phyloP scores from a whole-genome alignment of 2,329 filamentous ascomycete genomes.

The Tolypocladium guangdongense region DNA sequence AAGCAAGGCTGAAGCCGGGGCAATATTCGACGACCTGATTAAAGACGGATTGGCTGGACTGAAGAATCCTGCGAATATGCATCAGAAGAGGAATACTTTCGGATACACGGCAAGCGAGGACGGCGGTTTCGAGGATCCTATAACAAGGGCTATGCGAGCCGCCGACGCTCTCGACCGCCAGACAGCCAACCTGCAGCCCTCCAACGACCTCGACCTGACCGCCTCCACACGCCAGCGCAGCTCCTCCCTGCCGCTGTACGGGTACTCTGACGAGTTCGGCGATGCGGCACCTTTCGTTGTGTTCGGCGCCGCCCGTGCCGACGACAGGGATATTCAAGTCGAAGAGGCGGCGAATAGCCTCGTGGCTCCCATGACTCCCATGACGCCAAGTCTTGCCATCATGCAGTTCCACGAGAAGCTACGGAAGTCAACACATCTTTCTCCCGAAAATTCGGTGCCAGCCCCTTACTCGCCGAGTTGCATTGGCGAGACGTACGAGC shows the following conservation, averaged over 20 bases:
- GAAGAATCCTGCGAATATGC: constrained; percentile 10
- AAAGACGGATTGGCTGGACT: constrained; percentile 35
- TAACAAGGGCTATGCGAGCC: constrained; percentile 44
- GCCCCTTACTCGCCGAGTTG: constrained; percentile 20
- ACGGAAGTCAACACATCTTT: constrained; percentile 1
- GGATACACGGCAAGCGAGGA: not conserved
- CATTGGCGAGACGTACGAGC: constrained; percentile 20
- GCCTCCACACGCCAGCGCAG: constrained; percentile 30
- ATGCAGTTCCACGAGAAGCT: constrained; percentile 16
- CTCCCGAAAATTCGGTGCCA: constrained; percentile 10
- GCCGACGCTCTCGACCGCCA: constrained; percentile 46
- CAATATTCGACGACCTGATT: constrained; percentile 38
- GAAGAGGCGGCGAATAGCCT: constrained; percentile 4
- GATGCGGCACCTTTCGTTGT: constrained; percentile 36
- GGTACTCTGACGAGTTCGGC: constrained; percentile 29
- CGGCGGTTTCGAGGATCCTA: constrained; percentile 33
- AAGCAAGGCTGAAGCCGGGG: constrained; percentile 36
- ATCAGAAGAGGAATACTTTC: constrained; percentile 8
- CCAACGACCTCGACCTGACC: constrained; percentile 36
- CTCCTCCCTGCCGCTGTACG: constrained; percentile 37
- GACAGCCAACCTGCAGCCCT: constrained; percentile 42
- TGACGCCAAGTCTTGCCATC: constrained; percentile 13
- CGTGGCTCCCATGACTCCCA: constrained; percentile 8
- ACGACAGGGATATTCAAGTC: constrained; percentile 9
- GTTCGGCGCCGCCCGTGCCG: constrained; percentile 26